These are phyloP conservation scores for Metschnikowia amazonensis DNA, from an alignment of 805 yeast species.

Conservation along the genomic window DNA sequence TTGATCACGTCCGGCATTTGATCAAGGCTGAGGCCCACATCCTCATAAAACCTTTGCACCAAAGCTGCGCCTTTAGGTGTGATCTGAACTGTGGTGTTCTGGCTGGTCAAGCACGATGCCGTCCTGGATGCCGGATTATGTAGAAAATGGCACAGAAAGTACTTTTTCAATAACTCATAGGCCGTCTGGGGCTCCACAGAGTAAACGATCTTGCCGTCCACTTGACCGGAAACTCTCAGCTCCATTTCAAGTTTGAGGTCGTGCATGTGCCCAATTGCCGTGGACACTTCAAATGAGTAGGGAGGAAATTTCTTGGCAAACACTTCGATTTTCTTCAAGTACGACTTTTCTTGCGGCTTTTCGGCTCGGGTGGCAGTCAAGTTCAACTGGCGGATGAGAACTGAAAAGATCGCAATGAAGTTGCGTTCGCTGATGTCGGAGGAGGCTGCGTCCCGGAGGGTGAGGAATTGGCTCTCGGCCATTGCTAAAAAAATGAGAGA, in stretches of 20 bases:
- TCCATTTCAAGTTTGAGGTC: conserved; percentile 46
- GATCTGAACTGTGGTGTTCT: conserved; percentile 59
- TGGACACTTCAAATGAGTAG: conserved; percentile 48
- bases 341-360: not conserved
- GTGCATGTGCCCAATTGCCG: conserved; percentile 52
- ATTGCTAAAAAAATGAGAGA: not conserved
- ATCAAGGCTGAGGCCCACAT: conserved; percentile 45
- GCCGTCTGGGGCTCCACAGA: conserved; percentile 48
- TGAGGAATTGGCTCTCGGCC: conserved; percentile 1
- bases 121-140: conserved; percentile 80
- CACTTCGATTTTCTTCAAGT: not conserved
- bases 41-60: conserved; percentile 55
- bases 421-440: conserved; percentile 46
- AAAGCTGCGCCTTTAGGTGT: conserved; percentile 87
- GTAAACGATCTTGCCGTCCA: conserved; percentile 54
- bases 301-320: conserved; percentile 34
- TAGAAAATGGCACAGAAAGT: conserved; percentile 58
- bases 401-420: conserved; percentile 55
- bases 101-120: conserved; percentile 39
- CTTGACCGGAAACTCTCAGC: conserved; percentile 29
- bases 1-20: conserved; percentile 45
- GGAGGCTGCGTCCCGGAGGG: conserved; percentile 5
- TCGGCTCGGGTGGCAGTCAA: conserved; percentile 16
- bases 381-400: conserved; percentile 40
- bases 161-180: conserved; percentile 41